Evolutionary conservation across 1,284 basidiomycete species (phyloP).

Genomic region (Ustilago curta): DNA sequence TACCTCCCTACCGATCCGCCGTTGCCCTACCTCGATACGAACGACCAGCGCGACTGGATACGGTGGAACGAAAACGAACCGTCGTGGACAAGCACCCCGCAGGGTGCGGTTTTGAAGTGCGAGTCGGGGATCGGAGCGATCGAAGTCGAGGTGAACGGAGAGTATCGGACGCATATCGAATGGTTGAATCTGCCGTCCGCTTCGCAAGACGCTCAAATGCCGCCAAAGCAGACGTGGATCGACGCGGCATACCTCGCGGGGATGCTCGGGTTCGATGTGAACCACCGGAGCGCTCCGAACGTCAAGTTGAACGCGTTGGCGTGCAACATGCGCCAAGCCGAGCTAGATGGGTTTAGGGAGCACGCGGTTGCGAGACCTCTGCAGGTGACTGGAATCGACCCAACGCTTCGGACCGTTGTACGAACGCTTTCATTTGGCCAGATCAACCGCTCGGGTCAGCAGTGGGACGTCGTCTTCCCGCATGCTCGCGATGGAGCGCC

Average conservation of each 20-base stretch:
- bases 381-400: slow-evolving; percentile 14
- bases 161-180: slow-evolving; percentile 44
- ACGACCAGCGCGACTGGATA: slow-evolving; percentile 19
- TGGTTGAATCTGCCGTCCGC: slow-evolving; percentile 27
- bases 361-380: slow-evolving; percentile 23
- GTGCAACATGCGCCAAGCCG: slow-evolving; percentile 51
- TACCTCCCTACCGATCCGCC: slow-evolving; percentile 41
- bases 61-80: slow-evolving; percentile 43
- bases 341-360: slow-evolving; percentile 28
- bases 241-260: slow-evolving; percentile 31
- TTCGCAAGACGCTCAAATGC: background rate
- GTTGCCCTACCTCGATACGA: slow-evolving; percentile 18
- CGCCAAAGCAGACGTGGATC: slow-evolving; percentile 28
- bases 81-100: slow-evolving; percentile 24
- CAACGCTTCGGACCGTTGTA: slow-evolving; percentile 8
- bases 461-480: slow-evolving; percentile 33
- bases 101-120: slow-evolving; percentile 35
- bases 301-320: slow-evolving; percentile 41
- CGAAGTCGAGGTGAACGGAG: slow-evolving; percentile 39
- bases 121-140: slow-evolving; percentile 36
- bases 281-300: slow-evolving; percentile 11
- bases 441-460: slow-evolving; percentile 1
- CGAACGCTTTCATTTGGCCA: slow-evolving; percentile 29
- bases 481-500: slow-evolving; percentile 11
- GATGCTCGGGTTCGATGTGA: slow-evolving; percentile 45